Percentiles rank a stretch among this genome's conserved stretches.
phyloP scores from a whole-genome alignment of 2,329 filamentous ascomycete species.

The Fusarium tjaetaba region DNA sequence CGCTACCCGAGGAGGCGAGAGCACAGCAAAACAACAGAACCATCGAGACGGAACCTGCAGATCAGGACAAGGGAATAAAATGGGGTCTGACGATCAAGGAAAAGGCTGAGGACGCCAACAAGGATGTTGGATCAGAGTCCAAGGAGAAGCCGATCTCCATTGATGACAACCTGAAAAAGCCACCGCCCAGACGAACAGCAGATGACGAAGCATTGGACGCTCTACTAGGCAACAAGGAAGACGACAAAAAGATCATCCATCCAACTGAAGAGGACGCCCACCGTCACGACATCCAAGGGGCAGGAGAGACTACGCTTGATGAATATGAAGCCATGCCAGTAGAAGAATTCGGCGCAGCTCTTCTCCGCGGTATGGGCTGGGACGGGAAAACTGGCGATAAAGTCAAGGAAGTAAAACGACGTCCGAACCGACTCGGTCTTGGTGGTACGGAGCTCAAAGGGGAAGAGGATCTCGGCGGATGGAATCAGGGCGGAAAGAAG shows the following conservation, averaged over 20 bases:
- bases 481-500: slow-evolving; percentile 75
- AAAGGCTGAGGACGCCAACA: slow-evolving; percentile 65
- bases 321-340: slow-evolving; percentile 92
- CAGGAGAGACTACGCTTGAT: slow-evolving; percentile 79
- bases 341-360: slow-evolving; percentile 91
- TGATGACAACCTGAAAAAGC: slow-evolving; percentile 8
- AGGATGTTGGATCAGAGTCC: slow-evolving; percentile 25
- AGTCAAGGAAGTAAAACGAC: slow-evolving; percentile 72
- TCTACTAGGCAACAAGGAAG: slow-evolving; percentile 66
- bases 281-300: slow-evolving; percentile 72
- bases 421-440: slow-evolving; percentile 85
- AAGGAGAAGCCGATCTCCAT: slow-evolving; percentile 2
- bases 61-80: slow-evolving; percentile 64
- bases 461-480: slow-evolving; percentile 78
- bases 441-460: slow-evolving; percentile 84
- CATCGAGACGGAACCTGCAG: slow-evolving; percentile 51
- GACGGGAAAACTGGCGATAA: slow-evolving; percentile 71
- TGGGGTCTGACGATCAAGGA: slow-evolving; percentile 62
- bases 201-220: slow-evolving; percentile 72
- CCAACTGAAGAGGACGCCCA: slow-evolving; percentile 75
- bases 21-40: slow-evolving; percentile 51
- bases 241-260: slow-evolving; percentile 62
- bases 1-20: slow-evolving; percentile 66
- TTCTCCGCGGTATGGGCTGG: slow-evolving; percentile 96
- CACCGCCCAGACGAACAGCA: slow-evolving; percentile 36